Evolutionary conservation across 2,329 filamentous ascomycete genomes (phyloP).

Genomic region (Phyllosticta citriasiana): DNA sequence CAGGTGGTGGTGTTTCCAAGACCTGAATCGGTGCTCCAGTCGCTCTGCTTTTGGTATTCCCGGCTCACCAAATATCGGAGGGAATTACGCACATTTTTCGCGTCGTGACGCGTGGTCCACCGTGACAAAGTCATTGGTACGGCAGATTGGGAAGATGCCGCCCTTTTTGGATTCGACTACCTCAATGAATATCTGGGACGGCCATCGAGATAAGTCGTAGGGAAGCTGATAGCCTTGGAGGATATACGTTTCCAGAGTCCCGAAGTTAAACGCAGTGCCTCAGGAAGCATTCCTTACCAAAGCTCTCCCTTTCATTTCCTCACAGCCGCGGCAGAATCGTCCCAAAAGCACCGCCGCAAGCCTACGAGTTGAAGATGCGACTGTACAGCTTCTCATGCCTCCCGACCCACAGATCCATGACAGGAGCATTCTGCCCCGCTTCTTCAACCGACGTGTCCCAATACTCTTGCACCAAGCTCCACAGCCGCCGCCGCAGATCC

Average conservation of each 20-base stretch:
- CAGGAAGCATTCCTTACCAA: no score
- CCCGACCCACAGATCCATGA: conserved; percentile 75
- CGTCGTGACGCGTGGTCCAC: neutral
- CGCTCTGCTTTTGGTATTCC: neutral
- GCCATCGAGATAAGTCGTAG: no score
- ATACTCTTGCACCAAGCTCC: conserved; percentile 48
- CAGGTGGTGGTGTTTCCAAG: neutral
- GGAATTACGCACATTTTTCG: neutral
- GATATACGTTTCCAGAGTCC: no score
- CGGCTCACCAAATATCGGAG: neutral
- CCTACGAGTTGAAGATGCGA: conserved; percentile 72
- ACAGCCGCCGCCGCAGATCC: conserved; percentile 49
- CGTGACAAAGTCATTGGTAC: neutral
- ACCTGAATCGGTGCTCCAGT: neutral
- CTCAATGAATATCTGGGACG: no score
- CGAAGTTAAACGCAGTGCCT: no score
- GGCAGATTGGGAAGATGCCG: neutral
- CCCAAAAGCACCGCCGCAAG: neutral
- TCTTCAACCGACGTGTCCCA: conserved; percentile 51
- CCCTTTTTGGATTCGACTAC: neutral
- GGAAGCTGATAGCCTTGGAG: no score
- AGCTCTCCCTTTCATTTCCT: no score
- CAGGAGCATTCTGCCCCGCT: conserved; percentile 65
- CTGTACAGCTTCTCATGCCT: conserved; percentile 76
- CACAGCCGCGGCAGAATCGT: no score